Evolutionary conservation across 805 yeast genomes (phyloP), one percentile per base, ranked within the genome.

Genomic region (Kodamaea restingae): DNA sequence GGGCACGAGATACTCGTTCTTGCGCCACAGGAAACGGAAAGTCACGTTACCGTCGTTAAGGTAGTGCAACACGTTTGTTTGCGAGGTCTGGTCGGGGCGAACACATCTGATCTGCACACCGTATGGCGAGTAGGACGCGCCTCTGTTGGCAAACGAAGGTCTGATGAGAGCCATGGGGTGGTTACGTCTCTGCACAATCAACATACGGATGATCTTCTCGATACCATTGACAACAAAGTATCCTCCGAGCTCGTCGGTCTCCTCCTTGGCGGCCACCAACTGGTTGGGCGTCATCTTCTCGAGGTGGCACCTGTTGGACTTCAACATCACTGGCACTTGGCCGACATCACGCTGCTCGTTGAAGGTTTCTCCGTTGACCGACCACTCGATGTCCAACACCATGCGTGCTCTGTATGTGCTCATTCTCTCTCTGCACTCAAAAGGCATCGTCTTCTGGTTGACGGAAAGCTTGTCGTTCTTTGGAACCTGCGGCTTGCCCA

Each of bases 121-220:
- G 51, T 65, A 93, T 44, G 81, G 80, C 29, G 96, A 71, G 66
- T 93, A 93, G 6, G 87, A 66, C 5, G 91, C 84, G 55, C 98
- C 98, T 75, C 98, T 83, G 67, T 88, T 88, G 36, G 82, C 83
- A 57, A 91, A 93, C 8, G 95, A 85, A 24, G 96, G 95, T 69
- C 98, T 87, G 43, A 88, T 83, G 54, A 93, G 80, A 9, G 98
- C 98, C 96, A 93, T 88, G 17, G 98, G 95, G 59, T 90, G 97
- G 61, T 93, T 93, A 65, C 98, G 78, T 63, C 98, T 82, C 67
- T 91, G 98, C 14, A 93, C 97, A 70, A 93, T 88, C 62, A 93
- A 78, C 98, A 93, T 88, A 68, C 98, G 86, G 54, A 93, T 80
- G 54, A 93, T 73, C 65, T 93, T 93, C 65, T 93, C 98, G 51